Evolutionary conservation across 1,139 yeast genomes (phyloP), one percentile per base, ranked within the genome.

Genomic region (Lodderomyces margitis): DNA sequence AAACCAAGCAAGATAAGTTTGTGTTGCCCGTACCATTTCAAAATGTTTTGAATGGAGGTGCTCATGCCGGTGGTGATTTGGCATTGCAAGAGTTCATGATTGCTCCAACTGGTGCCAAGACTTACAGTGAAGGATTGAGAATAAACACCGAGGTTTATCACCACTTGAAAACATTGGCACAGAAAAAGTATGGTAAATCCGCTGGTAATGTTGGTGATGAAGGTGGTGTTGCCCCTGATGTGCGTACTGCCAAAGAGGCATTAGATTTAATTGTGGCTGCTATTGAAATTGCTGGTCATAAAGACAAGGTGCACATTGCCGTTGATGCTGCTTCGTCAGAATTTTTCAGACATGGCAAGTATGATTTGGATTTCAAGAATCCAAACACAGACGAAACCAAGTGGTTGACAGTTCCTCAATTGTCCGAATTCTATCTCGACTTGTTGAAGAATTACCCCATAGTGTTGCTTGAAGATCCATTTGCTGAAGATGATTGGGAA

Each of bases 151-250:
- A 91, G 78, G 95, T 89, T 58, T 91, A 91, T 87, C 96, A 88
- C 80, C 78, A 79, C 75, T 83, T 91, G 72, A 91, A 91, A 80
- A 71, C 89, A 53, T 75, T 86, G 61, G 83, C 97, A 68, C 87
- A 87, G 82, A 81, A 86, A 81, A 78, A 75, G 70, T 91, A 89
- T 81, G 98, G 98, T 67, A 83, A 86, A 65, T 83, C 95, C 52
- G 98, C 98, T 61, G 97, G 96, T 75, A 91, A 91, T 77, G 97
- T 91, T 66, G 98, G 98, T 81, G 98, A 91, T 73, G 97, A 91
- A 80, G 97, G 98, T 83, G 98, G 98, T 80, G 96, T 91, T 78
- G 97, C 97, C 60, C 98, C 98, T 69, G 87, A 87, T 73, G 81
- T 91, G 58, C 78, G 83, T 54, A 80, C 95, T 58, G 89, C 98